Evolutionary conservation across 2,329 filamentous ascomycete species (phyloP), one percentile per base, ranked within the genome.

Genomic region (Alternaria viburni): DNA sequence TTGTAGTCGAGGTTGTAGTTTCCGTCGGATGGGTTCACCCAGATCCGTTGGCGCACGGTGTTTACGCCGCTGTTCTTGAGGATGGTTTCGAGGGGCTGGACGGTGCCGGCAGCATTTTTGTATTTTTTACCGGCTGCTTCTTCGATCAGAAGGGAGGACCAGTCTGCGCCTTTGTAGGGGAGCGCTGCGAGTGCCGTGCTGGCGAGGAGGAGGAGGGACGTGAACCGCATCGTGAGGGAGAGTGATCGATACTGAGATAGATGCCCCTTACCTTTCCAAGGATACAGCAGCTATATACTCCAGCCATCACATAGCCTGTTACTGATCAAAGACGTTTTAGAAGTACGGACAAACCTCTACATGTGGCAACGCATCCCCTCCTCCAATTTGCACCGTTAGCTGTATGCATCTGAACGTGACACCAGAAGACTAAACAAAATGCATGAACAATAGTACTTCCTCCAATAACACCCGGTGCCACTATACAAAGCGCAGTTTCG

Each of bases 1-100:
- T 92, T 92, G 79, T 93, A 93, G 62, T 86, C 86, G 45, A 92
- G 83, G 76, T 90, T 86, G 77, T 93, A 93, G 68, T 85, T 83
- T 49, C 89, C 88, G 68, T 87, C 84, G 11, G 85, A 69, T 0
- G 77, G 77, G 69, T 90, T 90, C 23, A 92, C 90, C 90, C 90
- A 93, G 46, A 93, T 78, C 25, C 91, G 85, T 76, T 93, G 90
- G 17, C 90, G 87, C 49, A 92, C 87, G 0, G 87, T 90, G 77
- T 92, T 92, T 69, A 91, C 86, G 13, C 90, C 90, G 26, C 83
- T 86, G 11, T 80, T 80, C 4, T 83, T 85, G 4, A 92, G 80
- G 57, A 92, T 91, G 3, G 80, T 83, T 72, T 93, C 90, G 1
- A 93, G 82, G 0, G 87, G 78, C 61, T 88, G 81, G 0, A 80